A percentile compares a stretch with the other conserved stretches of the same genome.
These are phyloP conservation scores for Salvia rosmarinus DNA, from an alignment of 257 asterid genomes.

Conservation along the genomic window DNA sequence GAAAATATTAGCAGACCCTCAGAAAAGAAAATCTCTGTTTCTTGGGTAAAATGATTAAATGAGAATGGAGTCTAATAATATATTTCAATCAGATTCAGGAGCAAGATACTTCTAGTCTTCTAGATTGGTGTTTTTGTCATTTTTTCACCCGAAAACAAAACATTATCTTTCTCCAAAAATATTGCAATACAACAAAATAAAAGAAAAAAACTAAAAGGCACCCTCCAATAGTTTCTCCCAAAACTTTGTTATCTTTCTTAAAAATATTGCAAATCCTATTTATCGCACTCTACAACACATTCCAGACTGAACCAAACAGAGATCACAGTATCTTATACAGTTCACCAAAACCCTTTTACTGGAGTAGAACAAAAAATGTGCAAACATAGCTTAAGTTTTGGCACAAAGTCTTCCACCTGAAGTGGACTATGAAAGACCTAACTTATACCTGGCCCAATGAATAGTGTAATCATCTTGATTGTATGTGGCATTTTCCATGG, in stretches of 20 bases:
- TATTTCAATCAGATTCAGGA: not conserved
- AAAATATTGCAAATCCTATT: not conserved
- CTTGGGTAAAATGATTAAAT: not conserved
- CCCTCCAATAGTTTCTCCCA: not conserved
- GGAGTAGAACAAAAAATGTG: not conserved
- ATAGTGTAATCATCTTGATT: not conserved
- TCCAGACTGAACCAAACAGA: not conserved
- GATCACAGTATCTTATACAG: not conserved
- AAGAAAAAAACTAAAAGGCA: not conserved
- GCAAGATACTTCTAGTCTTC: not conserved
- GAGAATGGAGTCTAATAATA: not conserved
- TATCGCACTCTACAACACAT: not conserved
- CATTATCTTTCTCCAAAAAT: too few relatives aligned
- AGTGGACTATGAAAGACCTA: constrained; percentile 8
- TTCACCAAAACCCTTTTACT: not conserved
- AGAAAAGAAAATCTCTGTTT: not conserved
- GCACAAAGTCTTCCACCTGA: not conserved
- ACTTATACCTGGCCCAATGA: constrained; percentile 3
- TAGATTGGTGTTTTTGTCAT: not conserved
- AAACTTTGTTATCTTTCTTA: not conserved
- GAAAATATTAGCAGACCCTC: not conserved
- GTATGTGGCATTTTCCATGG: not conserved
- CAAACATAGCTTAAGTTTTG: not conserved
- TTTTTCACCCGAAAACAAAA: not conserved
- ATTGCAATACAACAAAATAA: not conserved